These are phyloP conservation scores for Solanum clarkiae DNA, from an alignment of 257 asterid species.

Conservation along the genomic window DNA sequence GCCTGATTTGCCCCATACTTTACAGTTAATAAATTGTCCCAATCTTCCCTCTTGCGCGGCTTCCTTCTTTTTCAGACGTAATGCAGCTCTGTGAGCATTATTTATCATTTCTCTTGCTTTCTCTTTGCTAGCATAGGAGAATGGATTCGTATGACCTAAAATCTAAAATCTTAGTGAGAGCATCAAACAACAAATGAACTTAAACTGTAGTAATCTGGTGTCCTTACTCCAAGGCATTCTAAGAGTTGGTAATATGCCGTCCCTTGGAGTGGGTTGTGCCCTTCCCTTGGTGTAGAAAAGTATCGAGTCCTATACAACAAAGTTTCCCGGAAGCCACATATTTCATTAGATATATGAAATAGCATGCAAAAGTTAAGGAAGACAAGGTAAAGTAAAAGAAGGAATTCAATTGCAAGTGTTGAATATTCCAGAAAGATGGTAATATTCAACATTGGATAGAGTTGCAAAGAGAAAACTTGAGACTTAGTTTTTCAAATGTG, in stretches of 20 bases:
- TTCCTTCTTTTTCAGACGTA: constrained; percentile 42
- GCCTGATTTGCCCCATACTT: constrained; percentile 78
- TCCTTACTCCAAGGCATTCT: constrained; percentile 95
- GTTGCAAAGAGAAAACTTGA: background rate
- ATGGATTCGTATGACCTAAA: constrained; percentile 90
- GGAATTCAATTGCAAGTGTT: background rate
- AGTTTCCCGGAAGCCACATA: background rate
- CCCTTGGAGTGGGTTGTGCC: constrained; percentile 99
- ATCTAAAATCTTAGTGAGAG: background rate
- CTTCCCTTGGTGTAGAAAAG: constrained; percentile 91
- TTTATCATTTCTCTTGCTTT: constrained; percentile 63
- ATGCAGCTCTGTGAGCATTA: constrained; percentile 75
- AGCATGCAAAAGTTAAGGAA: background rate
- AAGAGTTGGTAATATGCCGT: constrained; percentile 97
- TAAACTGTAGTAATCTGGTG: background rate
- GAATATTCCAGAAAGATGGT: constrained; percentile 3
- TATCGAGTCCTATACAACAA: constrained; percentile 54
- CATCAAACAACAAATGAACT: background rate
- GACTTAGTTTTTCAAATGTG: background rate
- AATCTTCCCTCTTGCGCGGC: constrained; percentile 22
- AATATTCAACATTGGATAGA: background rate
- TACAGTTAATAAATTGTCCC: constrained; percentile 75
- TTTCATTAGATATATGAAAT: background rate
- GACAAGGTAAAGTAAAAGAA: background rate
- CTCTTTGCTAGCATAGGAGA: constrained; percentile 95